Evolutionary conservation across 1,284 basidiomycete genomes (phyloP), one percentile per base, ranked within the genome.

Genomic region (Microbotryum violaceum): DNA sequence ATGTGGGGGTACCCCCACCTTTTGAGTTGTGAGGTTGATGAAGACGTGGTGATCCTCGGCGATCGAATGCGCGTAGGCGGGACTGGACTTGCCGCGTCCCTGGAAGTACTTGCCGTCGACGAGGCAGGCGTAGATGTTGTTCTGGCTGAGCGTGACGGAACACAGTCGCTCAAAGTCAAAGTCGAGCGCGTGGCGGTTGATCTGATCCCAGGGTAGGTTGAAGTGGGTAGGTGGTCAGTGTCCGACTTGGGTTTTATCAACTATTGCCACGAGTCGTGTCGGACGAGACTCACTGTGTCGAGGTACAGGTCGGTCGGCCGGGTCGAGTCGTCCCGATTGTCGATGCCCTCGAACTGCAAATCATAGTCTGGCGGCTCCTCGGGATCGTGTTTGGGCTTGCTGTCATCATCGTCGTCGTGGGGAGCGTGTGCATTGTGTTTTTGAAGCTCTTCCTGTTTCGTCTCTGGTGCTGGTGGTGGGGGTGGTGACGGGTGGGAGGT

Each of bases 121-220:
- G 53, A 99, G 84, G 74, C 96, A 99, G 25, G 91, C 91, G 73
- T 99, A 99, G 66, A 90, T 89, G 76, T 98, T 96, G 81, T 97
- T 92, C 76, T 97, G 96, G 33, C 89, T 90, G 53, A 91, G 80
- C 31, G 90, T 94, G 61, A 98, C 91, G 10, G 91, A 97, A 80
- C 96, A 99, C 33, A 98, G 82, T 80, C 94, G 91, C 79, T 99
- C 96, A 74, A 99, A 98, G 78, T 99, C 96, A 77, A 99, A 99
- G 77, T 99, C 96, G 64, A 99, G 84, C 47, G 85, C 81, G 59
- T 82, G 83, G 61, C 92, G 83, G 73, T 93, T 91, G 68, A 96
- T 88, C 92, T 91, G 70, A 10, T 23, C 16, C 59, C 14, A 4
- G 37, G 37, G 5, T 12, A 25, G 21, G 27, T 10, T 12, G 16